Conservation (phyloP, 169 alveolate species). For the Babesia caballi region DNA sequence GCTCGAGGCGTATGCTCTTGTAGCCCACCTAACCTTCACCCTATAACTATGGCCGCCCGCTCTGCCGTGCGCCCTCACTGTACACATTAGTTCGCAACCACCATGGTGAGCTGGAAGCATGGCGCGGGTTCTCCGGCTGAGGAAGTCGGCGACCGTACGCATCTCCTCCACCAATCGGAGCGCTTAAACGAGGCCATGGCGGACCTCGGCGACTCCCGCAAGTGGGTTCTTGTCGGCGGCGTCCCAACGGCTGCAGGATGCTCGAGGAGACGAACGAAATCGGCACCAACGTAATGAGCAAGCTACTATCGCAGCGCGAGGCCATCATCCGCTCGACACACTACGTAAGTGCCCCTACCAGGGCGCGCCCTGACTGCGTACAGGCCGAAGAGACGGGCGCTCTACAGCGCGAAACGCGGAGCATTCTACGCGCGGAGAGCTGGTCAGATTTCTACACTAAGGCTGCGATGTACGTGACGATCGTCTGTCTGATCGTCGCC, state of each 20-base stretch:
- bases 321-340: constrained; percentile 59
- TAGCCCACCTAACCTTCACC: neutral
- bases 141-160: constrained; percentile 55
- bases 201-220: constrained; percentile 47
- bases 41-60: neutral
- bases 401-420: constrained; percentile 55
- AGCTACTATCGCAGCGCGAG: constrained; percentile 60
- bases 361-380: neutral
- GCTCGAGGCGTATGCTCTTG: neutral
- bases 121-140: constrained; percentile 13
- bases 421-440: constrained; percentile 44
- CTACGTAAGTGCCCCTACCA: constrained; percentile 6
- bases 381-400: constrained; percentile 40
- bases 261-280: constrained; percentile 54
- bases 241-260: constrained; percentile 3
- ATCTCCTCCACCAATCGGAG: constrained; percentile 49
- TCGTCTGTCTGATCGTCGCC: constrained; percentile 43
- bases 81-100: neutral
- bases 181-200: constrained; percentile 33
- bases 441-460: constrained; percentile 65
- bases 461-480: constrained; percentile 54
- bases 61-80: neutral
- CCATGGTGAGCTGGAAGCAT: constrained; percentile 12
- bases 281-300: constrained; percentile 62
- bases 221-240: neutral